Evolutionary conservation across 306 rosid genomes (phyloP).

Genomic region (Cercis canadensis): DNA sequence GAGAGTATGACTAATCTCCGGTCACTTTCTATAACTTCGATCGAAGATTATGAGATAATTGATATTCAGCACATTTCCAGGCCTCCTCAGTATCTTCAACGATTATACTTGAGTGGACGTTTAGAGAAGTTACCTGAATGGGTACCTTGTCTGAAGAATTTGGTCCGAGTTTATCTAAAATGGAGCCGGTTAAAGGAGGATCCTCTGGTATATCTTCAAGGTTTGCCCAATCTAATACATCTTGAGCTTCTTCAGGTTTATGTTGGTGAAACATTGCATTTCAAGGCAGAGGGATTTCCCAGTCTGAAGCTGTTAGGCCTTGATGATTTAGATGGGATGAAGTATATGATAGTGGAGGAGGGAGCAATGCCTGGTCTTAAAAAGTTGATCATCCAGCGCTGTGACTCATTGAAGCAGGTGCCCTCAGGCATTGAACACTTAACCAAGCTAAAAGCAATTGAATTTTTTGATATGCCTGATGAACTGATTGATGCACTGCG

Average conservation of each 20-base stretch:
- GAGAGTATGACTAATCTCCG: conserved; percentile 51
- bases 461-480: conserved; percentile 74
- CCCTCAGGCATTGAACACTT: conserved; percentile 66
- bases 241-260: conserved; percentile 59
- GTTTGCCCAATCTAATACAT: conserved; percentile 53
- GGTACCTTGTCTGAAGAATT: conserved; percentile 41
- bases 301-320: conserved; percentile 70
- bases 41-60: conserved; percentile 45
- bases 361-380: conserved; percentile 78
- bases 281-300: conserved; percentile 56
- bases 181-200: conserved; percentile 57
- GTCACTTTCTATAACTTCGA: conserved; percentile 45
- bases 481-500: conserved; percentile 50
- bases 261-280: conserved; percentile 56
- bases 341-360: conserved; percentile 48
- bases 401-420: conserved; percentile 51
- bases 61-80: conserved; percentile 49
- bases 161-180: conserved; percentile 40
- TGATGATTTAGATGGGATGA: conserved; percentile 55
- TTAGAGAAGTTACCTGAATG: conserved; percentile 55
- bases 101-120: conserved; percentile 49
- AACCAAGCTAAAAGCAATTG: conserved; percentile 57
- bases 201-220: conserved; percentile 48
- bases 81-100: conserved; percentile 53
- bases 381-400: conserved; percentile 62